Evolutionary conservation across 371 early-diverging fungal species (phyloP).

Genomic region (Mortierella polycephala): DNA sequence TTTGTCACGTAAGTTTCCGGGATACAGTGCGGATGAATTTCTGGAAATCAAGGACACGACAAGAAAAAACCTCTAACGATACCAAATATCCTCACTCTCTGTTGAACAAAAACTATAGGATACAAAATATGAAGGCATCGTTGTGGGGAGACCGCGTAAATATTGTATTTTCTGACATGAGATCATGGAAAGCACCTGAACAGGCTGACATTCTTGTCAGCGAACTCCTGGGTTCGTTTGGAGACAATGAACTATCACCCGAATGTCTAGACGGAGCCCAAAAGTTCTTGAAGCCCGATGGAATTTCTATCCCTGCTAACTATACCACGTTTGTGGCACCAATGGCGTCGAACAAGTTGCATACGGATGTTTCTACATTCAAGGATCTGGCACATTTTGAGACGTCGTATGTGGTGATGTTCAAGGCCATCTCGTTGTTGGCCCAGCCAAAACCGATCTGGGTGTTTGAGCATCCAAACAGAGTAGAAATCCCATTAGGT

Average conservation of each 20-base stretch:
- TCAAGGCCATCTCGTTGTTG: constrained; percentile 76
- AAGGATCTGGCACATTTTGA: constrained; percentile 78
- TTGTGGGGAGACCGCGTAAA: constrained; percentile 87
- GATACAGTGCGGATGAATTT: neutral
- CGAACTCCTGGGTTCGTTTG: constrained; percentile 94
- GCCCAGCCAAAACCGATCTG: constrained; percentile 79
- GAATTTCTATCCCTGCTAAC: constrained; percentile 89
- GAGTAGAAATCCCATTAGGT: constrained; percentile 42
- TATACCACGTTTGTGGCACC: constrained; percentile 90
- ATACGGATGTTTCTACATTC: constrained; percentile 70
- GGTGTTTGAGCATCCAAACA: constrained; percentile 87
- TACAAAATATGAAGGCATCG: constrained; percentile 77
- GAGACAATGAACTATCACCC: constrained; percentile 97
- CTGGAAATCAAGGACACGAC: neutral
- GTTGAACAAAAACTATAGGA: constrained; percentile 53
- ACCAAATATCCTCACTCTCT: neutral
- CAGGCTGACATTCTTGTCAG: constrained; percentile 91
- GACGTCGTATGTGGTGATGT: constrained; percentile 95
- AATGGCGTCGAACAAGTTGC: constrained; percentile 84
- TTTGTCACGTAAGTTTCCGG: constrained; percentile 76
- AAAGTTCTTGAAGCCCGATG: constrained; percentile 81
- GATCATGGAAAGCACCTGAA: constrained; percentile 82
- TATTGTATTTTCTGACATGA: constrained; percentile 92
- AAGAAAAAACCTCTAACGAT: neutral
- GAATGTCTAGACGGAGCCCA: constrained; percentile 96